Evolutionary conservation across 2,329 filamentous ascomycete species (phyloP).

Genomic region (Paecilomyces sp.): DNA sequence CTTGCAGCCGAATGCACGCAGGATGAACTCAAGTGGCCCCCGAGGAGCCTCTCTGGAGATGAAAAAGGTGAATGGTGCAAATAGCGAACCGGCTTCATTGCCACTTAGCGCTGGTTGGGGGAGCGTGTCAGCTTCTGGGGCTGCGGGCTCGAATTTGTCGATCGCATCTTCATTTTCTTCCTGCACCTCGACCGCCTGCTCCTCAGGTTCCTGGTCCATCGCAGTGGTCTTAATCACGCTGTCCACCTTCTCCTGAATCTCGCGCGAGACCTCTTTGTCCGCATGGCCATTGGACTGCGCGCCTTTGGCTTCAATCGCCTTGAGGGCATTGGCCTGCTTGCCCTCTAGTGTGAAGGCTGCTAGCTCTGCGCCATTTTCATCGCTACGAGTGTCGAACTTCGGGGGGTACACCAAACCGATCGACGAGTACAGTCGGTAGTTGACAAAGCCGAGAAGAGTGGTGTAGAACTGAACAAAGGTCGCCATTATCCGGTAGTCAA

Average conservation of each 20-base stretch:
- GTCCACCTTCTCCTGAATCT: conserved; percentile 62
- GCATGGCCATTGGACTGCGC: conserved; percentile 40
- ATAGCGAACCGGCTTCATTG: conserved; percentile 65
- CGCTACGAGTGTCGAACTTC: conserved; percentile 80
- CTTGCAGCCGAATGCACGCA: conserved; percentile 92
- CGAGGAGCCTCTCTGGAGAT: conserved; percentile 89
- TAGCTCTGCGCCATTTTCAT: conserved; percentile 83
- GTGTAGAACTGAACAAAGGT: conserved; percentile 99
- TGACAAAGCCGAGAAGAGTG: conserved; percentile 88
- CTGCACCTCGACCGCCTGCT: conserved; percentile 37
- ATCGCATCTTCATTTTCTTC: conserved; percentile 57
- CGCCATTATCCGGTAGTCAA: conserved; percentile 98
- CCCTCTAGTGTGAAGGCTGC: conserved; percentile 87
- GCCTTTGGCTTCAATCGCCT: conserved; percentile 41
- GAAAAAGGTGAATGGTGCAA: conserved; percentile 83
- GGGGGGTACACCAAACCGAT: conserved; percentile 91
- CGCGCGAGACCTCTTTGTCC: conserved; percentile 57
- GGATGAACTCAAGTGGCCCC: conserved; percentile 82
- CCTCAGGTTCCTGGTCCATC: conserved; percentile 35
- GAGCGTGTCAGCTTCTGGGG: conserved; percentile 76
- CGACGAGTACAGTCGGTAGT: conserved; percentile 88
- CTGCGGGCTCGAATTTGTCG: conserved; percentile 85
- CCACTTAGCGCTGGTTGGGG: conserved; percentile 66
- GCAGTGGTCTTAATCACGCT: conserved; percentile 38
- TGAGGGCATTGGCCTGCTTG: conserved; percentile 47